Evolutionary conservation across 2,329 filamentous ascomycete genomes (phyloP).

Genomic region (Fusarium xylarioides): DNA sequence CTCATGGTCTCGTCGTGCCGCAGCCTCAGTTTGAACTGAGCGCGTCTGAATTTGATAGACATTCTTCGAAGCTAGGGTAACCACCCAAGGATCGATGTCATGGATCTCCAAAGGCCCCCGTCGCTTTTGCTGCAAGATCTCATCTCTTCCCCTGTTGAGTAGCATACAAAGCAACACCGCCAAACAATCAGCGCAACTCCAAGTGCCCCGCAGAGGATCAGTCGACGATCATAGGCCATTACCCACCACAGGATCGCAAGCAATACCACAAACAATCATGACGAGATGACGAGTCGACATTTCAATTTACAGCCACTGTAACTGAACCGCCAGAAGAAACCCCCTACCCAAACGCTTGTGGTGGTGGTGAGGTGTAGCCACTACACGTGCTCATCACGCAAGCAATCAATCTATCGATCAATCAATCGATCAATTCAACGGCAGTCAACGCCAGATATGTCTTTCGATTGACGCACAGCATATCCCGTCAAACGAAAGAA

Average conservation of each 20-base stretch:
- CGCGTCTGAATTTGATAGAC: neutral
- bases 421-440: conserved; percentile 19
- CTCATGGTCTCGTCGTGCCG: neutral
- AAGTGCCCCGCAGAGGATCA: conserved; percentile 26
- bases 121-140: conserved; percentile 28
- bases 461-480: conserved; percentile 22
- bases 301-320: neutral
- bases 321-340: conserved; percentile 3
- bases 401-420: conserved; percentile 6
- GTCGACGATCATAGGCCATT: conserved; percentile 26
- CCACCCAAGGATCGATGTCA: conserved; percentile 18
- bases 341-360: neutral
- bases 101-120: conserved; percentile 14
- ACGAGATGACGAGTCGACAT: conserved; percentile 23
- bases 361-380: conserved; percentile 12
- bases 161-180: conserved; percentile 1
- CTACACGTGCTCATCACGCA: conserved; percentile 24
- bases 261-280: conserved; percentile 22
- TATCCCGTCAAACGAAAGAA: conserved; percentile 4
- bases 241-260: conserved; percentile 21
- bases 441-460: conserved; percentile 17
- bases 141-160: conserved; percentile 23
- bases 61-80: conserved; percentile 11
- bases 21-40: conserved; percentile 25
- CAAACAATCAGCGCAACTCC: neutral